Percentiles rank a stretch among this genome's conserved stretches.
These are phyloP conservation scores for Boletus edulis DNA, from an alignment of 768 basidiomycete genomes.

Conservation along the genomic window DNA sequence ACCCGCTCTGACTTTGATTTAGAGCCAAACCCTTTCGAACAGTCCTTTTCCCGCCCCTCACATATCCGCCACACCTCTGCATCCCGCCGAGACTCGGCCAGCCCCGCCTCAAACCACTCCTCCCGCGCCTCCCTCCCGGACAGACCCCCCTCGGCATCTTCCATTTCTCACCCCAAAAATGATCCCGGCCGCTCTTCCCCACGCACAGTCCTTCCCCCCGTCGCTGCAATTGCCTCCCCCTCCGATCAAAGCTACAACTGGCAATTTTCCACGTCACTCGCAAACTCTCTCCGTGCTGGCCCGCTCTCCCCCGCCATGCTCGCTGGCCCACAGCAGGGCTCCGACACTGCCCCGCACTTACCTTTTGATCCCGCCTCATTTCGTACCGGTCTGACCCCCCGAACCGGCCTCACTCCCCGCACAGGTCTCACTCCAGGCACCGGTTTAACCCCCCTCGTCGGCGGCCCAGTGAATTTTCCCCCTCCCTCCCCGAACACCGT, in stretches of 20 bases:
- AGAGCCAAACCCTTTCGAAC: slow-evolving; percentile 94
- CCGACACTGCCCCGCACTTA: slow-evolving; percentile 34
- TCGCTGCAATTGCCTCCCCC: slow-evolving; percentile 70
- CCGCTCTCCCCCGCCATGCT: slow-evolving; percentile 97
- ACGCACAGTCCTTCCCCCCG: slow-evolving; percentile 80
- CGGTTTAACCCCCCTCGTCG: slow-evolving; percentile 79
- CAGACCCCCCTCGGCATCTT: slow-evolving; percentile 33
- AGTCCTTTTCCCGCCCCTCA: slow-evolving; percentile 74
- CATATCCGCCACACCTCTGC: slow-evolving; percentile 47
- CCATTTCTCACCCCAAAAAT: slow-evolving; percentile 30
- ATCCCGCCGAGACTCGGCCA: slow-evolving; percentile 32
- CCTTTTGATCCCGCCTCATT: slow-evolving; percentile 71
- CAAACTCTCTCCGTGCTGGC: slow-evolving; percentile 84
- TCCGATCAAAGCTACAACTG: slow-evolving; percentile 51
- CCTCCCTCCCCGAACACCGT: slow-evolving; percentile 86
- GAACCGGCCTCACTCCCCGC: slow-evolving; percentile 83
- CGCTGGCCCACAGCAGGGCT: slow-evolving; percentile 69
- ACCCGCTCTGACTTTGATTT: slow-evolving; percentile 68
- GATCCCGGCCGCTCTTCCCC: slow-evolving; percentile 36
- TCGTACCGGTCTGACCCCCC: slow-evolving; percentile 84
- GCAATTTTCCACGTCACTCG: slow-evolving; percentile 59
- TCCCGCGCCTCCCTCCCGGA: slow-evolving; percentile 36
- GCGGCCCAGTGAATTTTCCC: slow-evolving; percentile 73
- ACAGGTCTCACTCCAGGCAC: slow-evolving; percentile 76
- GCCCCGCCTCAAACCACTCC: slow-evolving; percentile 34